Percentiles rank a stretch among this genome's conserved stretches.
Conservation (phyloP, 306 rosid genomes). For the Rosa rugosa region DNA sequence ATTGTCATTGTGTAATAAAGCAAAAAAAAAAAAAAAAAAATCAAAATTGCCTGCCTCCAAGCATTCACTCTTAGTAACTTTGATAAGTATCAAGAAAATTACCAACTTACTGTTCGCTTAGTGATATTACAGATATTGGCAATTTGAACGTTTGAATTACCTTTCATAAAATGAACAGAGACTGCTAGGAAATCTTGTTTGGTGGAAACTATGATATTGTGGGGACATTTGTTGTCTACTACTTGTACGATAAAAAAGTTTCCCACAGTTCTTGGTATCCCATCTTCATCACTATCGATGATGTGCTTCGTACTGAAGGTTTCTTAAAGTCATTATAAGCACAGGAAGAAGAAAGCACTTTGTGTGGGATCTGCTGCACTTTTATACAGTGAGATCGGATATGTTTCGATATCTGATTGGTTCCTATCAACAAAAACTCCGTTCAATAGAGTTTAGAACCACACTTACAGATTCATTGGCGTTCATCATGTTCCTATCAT, state of each 20-base stretch:
- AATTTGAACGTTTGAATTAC: neutral
- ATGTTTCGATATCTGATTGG: conserved; percentile 12
- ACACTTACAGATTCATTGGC: neutral
- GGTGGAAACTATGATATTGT: conserved; percentile 29
- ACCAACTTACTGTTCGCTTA: neutral
- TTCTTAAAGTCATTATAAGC: neutral
- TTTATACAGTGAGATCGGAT: neutral
- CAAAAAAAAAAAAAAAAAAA: neutral
- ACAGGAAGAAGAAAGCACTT: neutral
- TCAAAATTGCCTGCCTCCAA: neutral
- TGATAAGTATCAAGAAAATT: neutral
- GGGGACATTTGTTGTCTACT: conserved; percentile 16
- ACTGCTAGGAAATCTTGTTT: conserved; percentile 18
- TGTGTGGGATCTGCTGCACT: neutral
- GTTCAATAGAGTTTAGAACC: neutral
- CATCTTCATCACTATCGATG: neutral
- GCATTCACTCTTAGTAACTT: neutral
- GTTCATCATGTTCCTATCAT: neutral
- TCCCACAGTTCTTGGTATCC: neutral
- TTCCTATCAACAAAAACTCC: neutral
- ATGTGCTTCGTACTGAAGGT: conserved; percentile 23
- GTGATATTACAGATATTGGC: neutral
- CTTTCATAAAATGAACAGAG: neutral
- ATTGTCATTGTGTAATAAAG: neutral
- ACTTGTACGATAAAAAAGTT: conserved; percentile 9